Evolutionary conservation across 257 asterid genomes (phyloP).

Genomic region (Gardenia jasminoides): DNA sequence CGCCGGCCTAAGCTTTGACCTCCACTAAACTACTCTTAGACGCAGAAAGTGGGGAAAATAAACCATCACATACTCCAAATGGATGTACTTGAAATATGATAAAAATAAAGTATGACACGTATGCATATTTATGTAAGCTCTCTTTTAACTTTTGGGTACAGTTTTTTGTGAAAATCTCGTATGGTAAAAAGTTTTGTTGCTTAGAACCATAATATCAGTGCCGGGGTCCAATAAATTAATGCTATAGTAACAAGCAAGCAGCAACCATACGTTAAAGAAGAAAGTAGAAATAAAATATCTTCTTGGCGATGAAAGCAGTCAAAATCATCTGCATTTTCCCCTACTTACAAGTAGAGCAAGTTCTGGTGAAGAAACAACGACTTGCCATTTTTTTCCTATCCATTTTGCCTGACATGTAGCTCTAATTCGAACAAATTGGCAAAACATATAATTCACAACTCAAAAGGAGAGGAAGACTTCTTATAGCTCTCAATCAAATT

Average conservation of each 20-base stretch:
- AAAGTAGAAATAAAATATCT: background rate
- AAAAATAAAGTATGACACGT: too few relatives aligned
- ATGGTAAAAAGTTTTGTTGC: background rate
- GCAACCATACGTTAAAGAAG: background rate
- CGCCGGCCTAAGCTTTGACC: conserved; percentile 5
- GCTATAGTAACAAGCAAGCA: background rate
- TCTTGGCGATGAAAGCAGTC: background rate
- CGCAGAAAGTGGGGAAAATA: too few relatives aligned
- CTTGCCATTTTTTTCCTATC: background rate
- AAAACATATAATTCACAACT: background rate
- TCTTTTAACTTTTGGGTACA: background rate
- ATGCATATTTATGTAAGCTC: background rate
- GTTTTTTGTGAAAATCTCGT: too few relatives aligned
- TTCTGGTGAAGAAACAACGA: background rate
- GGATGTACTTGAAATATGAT: too few relatives aligned
- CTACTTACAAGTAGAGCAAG: background rate
- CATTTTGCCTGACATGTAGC: background rate
- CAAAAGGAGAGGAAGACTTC: background rate
- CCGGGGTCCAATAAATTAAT: background rate
- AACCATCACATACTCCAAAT: too few relatives aligned
- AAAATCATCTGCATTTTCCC: background rate
- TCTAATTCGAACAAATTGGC: background rate
- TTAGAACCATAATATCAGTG: background rate
- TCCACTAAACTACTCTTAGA: too few relatives aligned
- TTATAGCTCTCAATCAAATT: background rate